These are phyloP conservation scores for Drosera capensis DNA, from an alignment of 148 eudicot genomes.

Conservation along the genomic window DNA sequence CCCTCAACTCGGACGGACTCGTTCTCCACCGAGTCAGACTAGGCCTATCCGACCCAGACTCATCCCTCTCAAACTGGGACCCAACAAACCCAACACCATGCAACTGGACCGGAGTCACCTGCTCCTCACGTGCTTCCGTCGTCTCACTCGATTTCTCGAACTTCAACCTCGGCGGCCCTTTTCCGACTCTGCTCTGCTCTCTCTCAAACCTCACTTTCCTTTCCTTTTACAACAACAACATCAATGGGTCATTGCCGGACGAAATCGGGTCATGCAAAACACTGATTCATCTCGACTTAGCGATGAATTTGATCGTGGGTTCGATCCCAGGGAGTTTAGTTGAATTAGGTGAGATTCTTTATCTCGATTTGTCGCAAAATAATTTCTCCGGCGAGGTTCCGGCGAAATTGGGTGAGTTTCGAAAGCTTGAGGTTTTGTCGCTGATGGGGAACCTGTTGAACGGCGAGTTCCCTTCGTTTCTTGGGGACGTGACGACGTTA, in stretches of 20 bases:
- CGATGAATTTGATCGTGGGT: conserved; percentile 40
- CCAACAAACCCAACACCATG: conserved; percentile 32
- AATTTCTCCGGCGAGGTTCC: conserved; percentile 78
- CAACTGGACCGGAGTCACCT: conserved; percentile 41
- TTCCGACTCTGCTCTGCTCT: conserved; percentile 52
- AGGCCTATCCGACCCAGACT: conserved; percentile 35
- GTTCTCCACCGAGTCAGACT: conserved; percentile 23
- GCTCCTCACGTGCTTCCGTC: conserved; percentile 29
- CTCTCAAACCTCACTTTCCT: conserved; percentile 23
- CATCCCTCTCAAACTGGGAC: conserved; percentile 29
- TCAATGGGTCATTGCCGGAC: conserved; percentile 36
- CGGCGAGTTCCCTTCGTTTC: conserved; percentile 38
- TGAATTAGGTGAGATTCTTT: conserved; percentile 11
- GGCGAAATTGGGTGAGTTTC: conserved; percentile 32
- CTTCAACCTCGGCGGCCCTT: conserved; percentile 36
- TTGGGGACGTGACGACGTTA: conserved; percentile 42
- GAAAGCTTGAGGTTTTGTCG: conserved; percentile 31
- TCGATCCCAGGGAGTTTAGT: conserved; percentile 24
- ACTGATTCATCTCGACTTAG: conserved; percentile 32
- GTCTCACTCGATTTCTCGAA: conserved; percentile 37
- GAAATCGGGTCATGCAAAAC: conserved; percentile 23
- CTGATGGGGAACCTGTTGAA: conserved; percentile 42
- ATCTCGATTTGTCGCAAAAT: conserved; percentile 48
- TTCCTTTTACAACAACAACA: conserved; percentile 31
- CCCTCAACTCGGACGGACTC: conserved; percentile 40